Conservation (phyloP, 768 basidiomycete genomes). For the Collybia sp. region DNA sequence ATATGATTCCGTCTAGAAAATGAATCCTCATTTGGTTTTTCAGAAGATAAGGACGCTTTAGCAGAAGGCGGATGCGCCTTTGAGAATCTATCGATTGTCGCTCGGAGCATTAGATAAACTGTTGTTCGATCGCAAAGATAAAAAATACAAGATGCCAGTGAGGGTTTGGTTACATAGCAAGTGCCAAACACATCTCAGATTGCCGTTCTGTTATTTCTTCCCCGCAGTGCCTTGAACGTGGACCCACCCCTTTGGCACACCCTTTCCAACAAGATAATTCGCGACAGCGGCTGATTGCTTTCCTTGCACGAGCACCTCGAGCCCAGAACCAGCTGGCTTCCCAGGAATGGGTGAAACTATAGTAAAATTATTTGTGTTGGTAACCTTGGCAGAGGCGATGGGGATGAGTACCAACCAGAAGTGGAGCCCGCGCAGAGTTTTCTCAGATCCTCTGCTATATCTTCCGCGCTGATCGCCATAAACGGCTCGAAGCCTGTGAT, state of each 20-base stretch:
- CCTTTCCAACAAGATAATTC: constrained; percentile 61
- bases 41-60: constrained; percentile 37
- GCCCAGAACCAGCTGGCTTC: constrained; percentile 40
- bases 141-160: too few species aligned
- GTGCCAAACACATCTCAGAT: too few species aligned
- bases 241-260: constrained; percentile 84
- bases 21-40: constrained; percentile 13
- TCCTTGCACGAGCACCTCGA: constrained; percentile 83
- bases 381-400: not conserved
- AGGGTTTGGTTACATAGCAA: too few species aligned
- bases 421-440: constrained; percentile 78
- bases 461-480: constrained; percentile 55
- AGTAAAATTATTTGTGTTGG: constrained; percentile 1
- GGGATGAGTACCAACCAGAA: constrained; percentile 43
- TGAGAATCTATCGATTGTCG: constrained; percentile 70
- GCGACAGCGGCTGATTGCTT: constrained; percentile 66
- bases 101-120: constrained; percentile 59
- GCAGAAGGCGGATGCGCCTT: constrained; percentile 63
- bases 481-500: constrained; percentile 82
- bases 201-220: constrained; percentile 40
- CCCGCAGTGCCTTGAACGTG: constrained; percentile 42
- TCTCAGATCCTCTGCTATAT: constrained; percentile 74
- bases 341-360: constrained; percentile 62
- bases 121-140: too few species aligned
- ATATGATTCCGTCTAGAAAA: constrained; percentile 71